phyloP scores from a whole-genome alignment of 495 filamentous ascomycete genomes.

The Cladorrhinum samala region DNA sequence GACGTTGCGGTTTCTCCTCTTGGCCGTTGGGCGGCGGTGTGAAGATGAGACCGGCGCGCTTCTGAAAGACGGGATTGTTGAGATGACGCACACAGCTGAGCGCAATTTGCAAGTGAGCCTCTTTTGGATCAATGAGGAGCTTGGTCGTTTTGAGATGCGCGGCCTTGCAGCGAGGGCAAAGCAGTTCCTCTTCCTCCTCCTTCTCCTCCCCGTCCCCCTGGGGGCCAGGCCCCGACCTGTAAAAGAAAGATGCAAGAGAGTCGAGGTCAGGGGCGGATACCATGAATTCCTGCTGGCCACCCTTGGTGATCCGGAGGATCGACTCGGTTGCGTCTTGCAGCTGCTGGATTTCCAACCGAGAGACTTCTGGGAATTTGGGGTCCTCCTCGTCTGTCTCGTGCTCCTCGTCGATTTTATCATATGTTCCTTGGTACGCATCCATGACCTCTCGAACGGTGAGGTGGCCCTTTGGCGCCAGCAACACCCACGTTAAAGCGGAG shows the following conservation, averaged over 20 bases:
- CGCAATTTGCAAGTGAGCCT: constrained; percentile 17
- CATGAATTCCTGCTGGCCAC: not conserved
- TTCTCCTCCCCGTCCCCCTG: not conserved
- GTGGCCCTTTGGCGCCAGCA: constrained; percentile 7
- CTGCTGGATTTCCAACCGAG: constrained; percentile 17
- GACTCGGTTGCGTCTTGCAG: constrained; percentile 13
- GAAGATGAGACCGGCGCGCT: constrained; percentile 5
- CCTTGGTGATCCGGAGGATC: constrained; percentile 5
- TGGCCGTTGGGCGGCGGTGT: not conserved
- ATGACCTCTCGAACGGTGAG: constrained; percentile 16
- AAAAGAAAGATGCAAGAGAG: constrained; percentile 12
- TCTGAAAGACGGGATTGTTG: constrained; percentile 22
- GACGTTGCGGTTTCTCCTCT: not conserved
- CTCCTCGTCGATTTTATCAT: not conserved
- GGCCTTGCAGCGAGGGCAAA: constrained; percentile 18
- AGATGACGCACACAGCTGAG: constrained; percentile 21
- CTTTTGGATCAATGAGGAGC: constrained; percentile 13
- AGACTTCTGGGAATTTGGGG: constrained; percentile 4
- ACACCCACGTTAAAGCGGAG: constrained; percentile 19
- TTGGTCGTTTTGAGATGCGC: not conserved
- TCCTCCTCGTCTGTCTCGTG: not conserved
- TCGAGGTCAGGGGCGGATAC: constrained; percentile 2
- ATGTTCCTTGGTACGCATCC: constrained; percentile 20
- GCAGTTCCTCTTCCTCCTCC: not conserved
- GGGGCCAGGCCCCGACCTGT: too few species aligned